Percentiles rank a stretch among this genome's conserved stretches.
Evolutionary conservation across 345 rosid species (phyloP).

Genomic region (Eucalyptus dawsonii): DNA sequence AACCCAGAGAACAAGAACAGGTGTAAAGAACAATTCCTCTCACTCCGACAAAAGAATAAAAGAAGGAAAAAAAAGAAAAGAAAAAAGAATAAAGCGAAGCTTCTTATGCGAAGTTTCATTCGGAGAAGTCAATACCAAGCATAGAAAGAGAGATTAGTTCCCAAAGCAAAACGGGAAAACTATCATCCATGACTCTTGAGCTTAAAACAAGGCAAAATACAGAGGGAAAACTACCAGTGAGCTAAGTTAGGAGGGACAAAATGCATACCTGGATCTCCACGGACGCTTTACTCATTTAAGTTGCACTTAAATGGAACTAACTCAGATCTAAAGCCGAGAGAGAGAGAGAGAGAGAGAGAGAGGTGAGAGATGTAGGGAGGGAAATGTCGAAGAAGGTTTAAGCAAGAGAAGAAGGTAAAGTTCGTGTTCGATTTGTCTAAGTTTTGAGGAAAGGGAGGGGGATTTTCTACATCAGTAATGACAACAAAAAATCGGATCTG

Average conservation of each 20-base stretch:
- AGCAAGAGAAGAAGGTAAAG: not conserved
- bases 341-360: not conserved
- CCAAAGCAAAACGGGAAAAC: not conserved
- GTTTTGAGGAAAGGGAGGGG: not conserved
- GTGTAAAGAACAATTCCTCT: not conserved
- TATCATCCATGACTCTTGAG: not conserved
- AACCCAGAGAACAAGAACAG: not conserved
- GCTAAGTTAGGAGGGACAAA: not conserved
- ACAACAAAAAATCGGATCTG: not conserved
- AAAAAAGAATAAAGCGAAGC: not conserved
- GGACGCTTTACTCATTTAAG: constrained; percentile 81
- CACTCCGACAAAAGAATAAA: not conserved
- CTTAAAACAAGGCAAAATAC: not conserved
- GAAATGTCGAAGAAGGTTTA: not conserved
- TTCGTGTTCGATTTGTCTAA: not conserved
- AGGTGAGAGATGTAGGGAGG: not conserved
- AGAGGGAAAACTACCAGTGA: not conserved
- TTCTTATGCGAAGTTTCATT: not conserved
- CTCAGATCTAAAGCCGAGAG: not conserved
- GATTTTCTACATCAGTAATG: not conserved
- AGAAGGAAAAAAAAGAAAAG: not conserved
- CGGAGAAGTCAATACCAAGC: not conserved
- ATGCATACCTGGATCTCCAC: constrained; percentile 75
- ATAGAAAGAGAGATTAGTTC: not conserved
- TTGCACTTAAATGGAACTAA: not conserved